Evolutionary conservation across 257 asterid genomes (phyloP).

Genomic region (Solanum chaucha): DNA sequence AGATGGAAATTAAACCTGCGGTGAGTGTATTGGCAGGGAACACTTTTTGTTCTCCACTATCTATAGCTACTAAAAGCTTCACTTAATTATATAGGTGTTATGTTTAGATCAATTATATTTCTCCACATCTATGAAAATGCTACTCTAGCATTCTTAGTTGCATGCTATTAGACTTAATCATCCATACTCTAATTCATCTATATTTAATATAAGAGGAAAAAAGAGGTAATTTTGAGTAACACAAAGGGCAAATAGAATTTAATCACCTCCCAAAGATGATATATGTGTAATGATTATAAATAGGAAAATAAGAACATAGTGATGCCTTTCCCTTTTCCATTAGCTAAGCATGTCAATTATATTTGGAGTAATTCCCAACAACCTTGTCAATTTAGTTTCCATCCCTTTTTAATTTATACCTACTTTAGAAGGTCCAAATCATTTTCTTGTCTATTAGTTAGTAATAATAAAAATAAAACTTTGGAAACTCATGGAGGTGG

Average conservation of each 20-base stretch:
- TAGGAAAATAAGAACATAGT: neutral
- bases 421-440: conserved; percentile 42
- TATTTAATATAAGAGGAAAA: neutral
- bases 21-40: neutral
- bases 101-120: neutral
- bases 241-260: neutral
- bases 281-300: neutral
- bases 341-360: neutral
- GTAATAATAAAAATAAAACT: neutral
- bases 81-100: neutral
- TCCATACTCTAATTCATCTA: neutral
- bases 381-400: conserved; percentile 13
- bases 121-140: neutral
- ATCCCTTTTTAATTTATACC: neutral
- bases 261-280: neutral
- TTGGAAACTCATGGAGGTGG: conserved; percentile 23
- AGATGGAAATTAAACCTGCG: neutral
- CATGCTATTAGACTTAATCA: neutral
- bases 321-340: neutral
- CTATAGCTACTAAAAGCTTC: neutral
- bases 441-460: conserved; percentile 21
- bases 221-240: neutral
- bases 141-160: neutral
- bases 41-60: neutral
- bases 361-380: conserved; percentile 4